phyloP scores from a whole-genome alignment of 768 basidiomycete genomes.

The Boletus fagicola region DNA sequence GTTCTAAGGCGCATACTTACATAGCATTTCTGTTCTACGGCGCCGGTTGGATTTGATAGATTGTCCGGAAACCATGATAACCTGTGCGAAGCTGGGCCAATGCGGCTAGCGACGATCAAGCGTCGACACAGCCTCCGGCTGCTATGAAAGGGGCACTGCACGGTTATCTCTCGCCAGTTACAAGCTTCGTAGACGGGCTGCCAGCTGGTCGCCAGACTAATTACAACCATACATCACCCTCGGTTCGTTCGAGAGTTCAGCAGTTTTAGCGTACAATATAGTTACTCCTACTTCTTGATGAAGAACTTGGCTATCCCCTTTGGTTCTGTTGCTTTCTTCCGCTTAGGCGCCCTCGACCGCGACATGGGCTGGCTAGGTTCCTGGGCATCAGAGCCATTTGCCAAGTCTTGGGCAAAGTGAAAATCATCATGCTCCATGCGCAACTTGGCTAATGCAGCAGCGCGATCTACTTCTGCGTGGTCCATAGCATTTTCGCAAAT shows the following conservation, averaged over 20 bases:
- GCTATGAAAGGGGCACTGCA: not conserved
- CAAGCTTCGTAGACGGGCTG: too few relatives aligned
- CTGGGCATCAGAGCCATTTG: conserved; percentile 37
- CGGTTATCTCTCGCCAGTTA: not conserved
- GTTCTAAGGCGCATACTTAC: not conserved
- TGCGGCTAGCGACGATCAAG: conserved; percentile 21
- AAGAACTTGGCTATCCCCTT: conserved; percentile 52
- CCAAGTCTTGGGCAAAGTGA: conserved; percentile 81
- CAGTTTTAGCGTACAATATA: not conserved
- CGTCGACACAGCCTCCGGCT: conserved; percentile 2
- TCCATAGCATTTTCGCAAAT: conserved; percentile 26
- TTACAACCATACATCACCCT: conserved; percentile 1
- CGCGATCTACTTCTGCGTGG: conserved; percentile 26
- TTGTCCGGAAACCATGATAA: not conserved
- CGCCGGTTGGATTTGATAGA: conserved; percentile 7
- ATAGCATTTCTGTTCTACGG: not conserved
- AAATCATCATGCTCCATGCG: conserved; percentile 82
- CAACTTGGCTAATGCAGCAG: conserved; percentile 41
- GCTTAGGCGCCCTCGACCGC: conserved; percentile 27
- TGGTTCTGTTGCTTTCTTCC: conserved; percentile 29
- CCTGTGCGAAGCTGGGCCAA: conserved; percentile 8
- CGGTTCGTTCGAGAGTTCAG: not conserved
- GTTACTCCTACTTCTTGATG: conserved; percentile 28
- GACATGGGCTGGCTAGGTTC: conserved; percentile 5
- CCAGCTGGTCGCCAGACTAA: too few relatives aligned